Conservation (phyloP, 164 flowering plant genomes). For the Vitis amurensis region DNA sequence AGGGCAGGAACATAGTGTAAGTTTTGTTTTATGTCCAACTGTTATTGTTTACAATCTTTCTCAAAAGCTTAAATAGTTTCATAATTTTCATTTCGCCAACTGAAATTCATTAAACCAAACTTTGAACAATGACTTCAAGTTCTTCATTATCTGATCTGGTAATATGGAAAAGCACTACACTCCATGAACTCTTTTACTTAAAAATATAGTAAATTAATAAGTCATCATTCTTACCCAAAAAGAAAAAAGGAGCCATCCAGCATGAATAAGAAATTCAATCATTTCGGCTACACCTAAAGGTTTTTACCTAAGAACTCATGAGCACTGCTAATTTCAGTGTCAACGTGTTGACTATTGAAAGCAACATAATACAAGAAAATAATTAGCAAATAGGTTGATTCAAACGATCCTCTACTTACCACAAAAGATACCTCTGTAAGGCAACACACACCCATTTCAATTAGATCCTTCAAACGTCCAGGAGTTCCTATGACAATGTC, state of each 20-base stretch:
- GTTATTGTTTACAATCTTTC: too few relatives aligned
- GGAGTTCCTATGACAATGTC: too few relatives aligned
- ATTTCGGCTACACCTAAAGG: too few relatives aligned
- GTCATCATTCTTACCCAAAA: too few relatives aligned
- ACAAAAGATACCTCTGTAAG: too few relatives aligned
- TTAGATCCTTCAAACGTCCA: too few relatives aligned
- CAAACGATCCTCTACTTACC: constrained; percentile 49
- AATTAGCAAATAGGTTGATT: neutral
- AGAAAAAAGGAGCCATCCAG: neutral
- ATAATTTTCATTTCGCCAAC: neutral
- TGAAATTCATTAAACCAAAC: neutral
- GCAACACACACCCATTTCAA: too few relatives aligned
- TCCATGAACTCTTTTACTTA: neutral
- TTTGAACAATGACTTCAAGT: neutral
- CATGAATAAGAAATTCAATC: neutral
- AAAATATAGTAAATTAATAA: neutral
- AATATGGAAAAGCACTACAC: neutral
- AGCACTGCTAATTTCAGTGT: neutral
- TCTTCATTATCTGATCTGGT: neutral
- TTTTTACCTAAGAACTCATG: too few relatives aligned
- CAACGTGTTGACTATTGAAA: neutral
- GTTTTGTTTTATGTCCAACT: too few relatives aligned
- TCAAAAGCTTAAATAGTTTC: too few relatives aligned
- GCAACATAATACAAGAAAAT: constrained; percentile 1
- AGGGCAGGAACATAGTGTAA: too few relatives aligned